phyloP scores from a whole-genome alignment of 352 stramenopile genomes.

The Phytopythium chamaehyphon region DNA sequence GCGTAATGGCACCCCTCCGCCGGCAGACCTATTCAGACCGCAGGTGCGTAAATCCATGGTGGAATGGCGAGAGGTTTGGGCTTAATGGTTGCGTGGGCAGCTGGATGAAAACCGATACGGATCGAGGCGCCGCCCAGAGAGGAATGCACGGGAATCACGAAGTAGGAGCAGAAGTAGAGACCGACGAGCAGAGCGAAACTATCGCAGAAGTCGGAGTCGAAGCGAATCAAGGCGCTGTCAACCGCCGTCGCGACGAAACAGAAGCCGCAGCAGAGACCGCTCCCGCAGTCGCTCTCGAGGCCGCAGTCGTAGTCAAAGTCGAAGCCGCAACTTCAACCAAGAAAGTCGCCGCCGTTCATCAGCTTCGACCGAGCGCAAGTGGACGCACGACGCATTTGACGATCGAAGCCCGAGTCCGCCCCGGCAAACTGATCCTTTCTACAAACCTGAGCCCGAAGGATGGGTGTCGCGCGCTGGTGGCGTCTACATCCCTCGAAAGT shows the following conservation, averaged over 20 bases:
- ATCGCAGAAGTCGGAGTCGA: constrained; percentile 12
- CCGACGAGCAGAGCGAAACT: not conserved
- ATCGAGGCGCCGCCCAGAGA: not conserved
- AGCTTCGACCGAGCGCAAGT: constrained; percentile 31
- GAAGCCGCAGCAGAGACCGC: constrained; percentile 5
- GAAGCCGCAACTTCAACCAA: constrained; percentile 13
- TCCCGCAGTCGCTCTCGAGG: constrained; percentile 9
- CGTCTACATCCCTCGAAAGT: constrained; percentile 68
- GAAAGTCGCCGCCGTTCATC: constrained; percentile 18
- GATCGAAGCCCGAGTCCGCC: constrained; percentile 71
- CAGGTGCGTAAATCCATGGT: not conserved
- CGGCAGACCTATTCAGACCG: constrained; percentile 55
- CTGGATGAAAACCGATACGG: constrained; percentile 3
- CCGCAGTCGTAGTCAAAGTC: constrained; percentile 15
- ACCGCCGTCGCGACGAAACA: constrained; percentile 7
- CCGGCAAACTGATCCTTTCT: constrained; percentile 52
- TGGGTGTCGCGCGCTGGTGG: constrained; percentile 79
- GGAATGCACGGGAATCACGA: constrained; percentile 1
- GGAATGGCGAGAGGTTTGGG: not conserved
- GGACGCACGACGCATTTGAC: constrained; percentile 72
- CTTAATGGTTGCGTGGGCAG: not conserved
- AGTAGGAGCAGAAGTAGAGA: constrained; percentile 4
- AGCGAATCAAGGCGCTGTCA: not conserved
- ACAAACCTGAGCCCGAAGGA: constrained; percentile 56
- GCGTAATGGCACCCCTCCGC: constrained; percentile 39